Percentiles rank a stretch among this genome's conserved stretches.
Conservation (phyloP, 2,329 filamentous ascomycete species). For the Calonectria montana region DNA sequence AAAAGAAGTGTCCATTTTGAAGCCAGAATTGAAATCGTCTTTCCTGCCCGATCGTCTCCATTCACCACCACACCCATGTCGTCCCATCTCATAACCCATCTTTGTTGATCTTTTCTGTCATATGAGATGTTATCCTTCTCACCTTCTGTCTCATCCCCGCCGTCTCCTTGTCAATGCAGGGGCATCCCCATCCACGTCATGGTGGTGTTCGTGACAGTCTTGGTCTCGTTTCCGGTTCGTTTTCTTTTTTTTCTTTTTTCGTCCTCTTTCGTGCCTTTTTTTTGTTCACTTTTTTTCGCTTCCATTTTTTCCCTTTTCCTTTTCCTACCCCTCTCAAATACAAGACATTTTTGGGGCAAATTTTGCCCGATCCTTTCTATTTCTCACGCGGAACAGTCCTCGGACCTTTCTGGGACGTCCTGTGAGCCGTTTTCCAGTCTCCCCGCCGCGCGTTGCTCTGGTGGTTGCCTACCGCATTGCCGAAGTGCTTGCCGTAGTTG, state of each 20-base stretch:
- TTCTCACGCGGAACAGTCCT: not conserved
- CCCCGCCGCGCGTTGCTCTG: not conserved
- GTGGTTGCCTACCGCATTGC: not conserved
- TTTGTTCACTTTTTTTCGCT: not conserved
- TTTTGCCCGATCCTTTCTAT: not conserved
- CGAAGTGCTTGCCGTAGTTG: not conserved
- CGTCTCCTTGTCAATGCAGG: not conserved
- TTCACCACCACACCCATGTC: not conserved
- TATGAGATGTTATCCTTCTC: too few relatives aligned
- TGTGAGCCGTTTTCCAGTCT: constrained; percentile 31
- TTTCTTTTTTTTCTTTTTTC: not conserved
- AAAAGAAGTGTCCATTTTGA: not conserved
- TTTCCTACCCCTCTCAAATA: not conserved
- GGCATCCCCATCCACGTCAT: not conserved
- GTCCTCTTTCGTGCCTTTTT: not conserved
- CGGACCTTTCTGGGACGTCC: constrained; percentile 13
- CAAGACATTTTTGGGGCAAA: not conserved
- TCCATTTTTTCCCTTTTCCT: not conserved
- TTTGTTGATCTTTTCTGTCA: not conserved
- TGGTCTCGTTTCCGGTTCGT: not conserved
- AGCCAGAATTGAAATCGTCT: not conserved
- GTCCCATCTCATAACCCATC: not conserved
- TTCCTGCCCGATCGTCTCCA: not conserved
- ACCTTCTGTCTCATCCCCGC: not conserved
- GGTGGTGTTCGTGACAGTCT: not conserved